Percentiles rank a stretch among this genome's conserved stretches.
Conservation (phyloP, 352 stramenopile genomes). For the Globisporangium radiosum region DNA sequence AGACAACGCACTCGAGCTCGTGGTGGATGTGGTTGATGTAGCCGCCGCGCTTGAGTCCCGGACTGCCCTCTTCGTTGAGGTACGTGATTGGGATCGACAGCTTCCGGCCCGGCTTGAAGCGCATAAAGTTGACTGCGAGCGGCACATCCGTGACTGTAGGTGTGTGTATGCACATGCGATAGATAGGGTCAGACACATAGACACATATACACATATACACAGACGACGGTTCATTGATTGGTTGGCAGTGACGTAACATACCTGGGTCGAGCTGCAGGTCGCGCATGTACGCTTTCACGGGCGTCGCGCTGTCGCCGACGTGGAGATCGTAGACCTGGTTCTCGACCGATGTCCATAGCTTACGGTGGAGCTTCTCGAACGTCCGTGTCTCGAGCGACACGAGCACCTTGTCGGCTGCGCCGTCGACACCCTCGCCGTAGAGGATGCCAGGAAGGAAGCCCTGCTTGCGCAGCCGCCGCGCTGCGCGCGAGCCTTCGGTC, state of each 20-base stretch:
- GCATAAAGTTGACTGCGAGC: constrained; percentile 88
- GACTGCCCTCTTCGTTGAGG: constrained; percentile 91
- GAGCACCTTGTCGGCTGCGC: constrained; percentile 62
- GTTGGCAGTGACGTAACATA: constrained; percentile 13
- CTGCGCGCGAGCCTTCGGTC: constrained; percentile 63
- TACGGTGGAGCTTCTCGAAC: constrained; percentile 81
- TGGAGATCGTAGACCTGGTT: constrained; percentile 86
- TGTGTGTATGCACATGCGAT: background rate
- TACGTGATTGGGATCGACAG: constrained; percentile 90
- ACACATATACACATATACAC: background rate
- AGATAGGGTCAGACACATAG: background rate
- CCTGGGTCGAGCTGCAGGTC: constrained; percentile 80
- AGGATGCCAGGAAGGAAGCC: constrained; percentile 75
- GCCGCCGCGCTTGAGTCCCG: constrained; percentile 91
- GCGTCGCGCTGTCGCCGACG: constrained; percentile 40
- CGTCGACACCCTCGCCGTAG: constrained; percentile 74
- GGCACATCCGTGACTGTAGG: constrained; percentile 65
- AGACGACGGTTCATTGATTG: background rate
- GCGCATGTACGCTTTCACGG: constrained; percentile 82
- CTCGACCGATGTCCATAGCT: constrained; percentile 81
- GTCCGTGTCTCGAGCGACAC: constrained; percentile 62
- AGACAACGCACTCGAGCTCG: constrained; percentile 74
- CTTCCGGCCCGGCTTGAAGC: constrained; percentile 88
- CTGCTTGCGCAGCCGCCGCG: constrained; percentile 75
- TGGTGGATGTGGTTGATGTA: constrained; percentile 92